A percentile compares a stretch with the other conserved stretches of the same genome.
Evolutionary conservation across 2,329 filamentous ascomycete species (phyloP).

Genomic region (Xylaria sp.): DNA sequence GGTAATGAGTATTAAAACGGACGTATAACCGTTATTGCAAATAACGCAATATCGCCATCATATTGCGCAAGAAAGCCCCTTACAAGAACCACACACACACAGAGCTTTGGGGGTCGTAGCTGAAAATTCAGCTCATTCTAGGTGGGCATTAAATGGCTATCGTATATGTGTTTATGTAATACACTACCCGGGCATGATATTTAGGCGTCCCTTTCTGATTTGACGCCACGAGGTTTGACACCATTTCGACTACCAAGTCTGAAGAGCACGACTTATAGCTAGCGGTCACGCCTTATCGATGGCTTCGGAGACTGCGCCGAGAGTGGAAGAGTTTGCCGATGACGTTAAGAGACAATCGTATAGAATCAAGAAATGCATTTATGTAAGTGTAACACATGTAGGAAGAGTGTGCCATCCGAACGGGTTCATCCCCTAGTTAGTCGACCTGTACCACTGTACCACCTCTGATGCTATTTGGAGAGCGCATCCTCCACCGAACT

Average conservation of each 20-base stretch:
- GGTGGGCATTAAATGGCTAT: background rate
- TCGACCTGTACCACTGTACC: background rate
- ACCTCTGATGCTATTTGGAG: background rate
- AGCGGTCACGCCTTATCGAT: slow-evolving; percentile 19
- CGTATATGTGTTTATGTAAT: background rate
- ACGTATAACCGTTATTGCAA: background rate
- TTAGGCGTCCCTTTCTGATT: slow-evolving; percentile 1
- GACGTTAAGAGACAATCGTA: no score
- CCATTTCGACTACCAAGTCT: background rate
- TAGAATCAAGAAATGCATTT: background rate
- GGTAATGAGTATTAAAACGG: background rate
- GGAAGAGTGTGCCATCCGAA: background rate
- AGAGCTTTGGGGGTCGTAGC: background rate
- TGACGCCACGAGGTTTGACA: slow-evolving; percentile 8
- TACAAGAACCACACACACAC: background rate
- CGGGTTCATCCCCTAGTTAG: background rate
- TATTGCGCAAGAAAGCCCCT: background rate
- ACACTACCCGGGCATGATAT: background rate
- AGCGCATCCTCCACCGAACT: background rate
- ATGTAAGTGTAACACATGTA: background rate
- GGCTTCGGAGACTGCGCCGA: slow-evolving; percentile 20
- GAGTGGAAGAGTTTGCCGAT: slow-evolving; percentile 16
- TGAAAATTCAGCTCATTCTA: background rate
- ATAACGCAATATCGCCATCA: background rate
- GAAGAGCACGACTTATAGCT: slow-evolving; percentile 21